A percentile compares a stretch with the other conserved stretches of the same genome.
phyloP scores from a whole-genome alignment of 1,139 yeast species.

The Suzukiozyma palmioleophila region DNA sequence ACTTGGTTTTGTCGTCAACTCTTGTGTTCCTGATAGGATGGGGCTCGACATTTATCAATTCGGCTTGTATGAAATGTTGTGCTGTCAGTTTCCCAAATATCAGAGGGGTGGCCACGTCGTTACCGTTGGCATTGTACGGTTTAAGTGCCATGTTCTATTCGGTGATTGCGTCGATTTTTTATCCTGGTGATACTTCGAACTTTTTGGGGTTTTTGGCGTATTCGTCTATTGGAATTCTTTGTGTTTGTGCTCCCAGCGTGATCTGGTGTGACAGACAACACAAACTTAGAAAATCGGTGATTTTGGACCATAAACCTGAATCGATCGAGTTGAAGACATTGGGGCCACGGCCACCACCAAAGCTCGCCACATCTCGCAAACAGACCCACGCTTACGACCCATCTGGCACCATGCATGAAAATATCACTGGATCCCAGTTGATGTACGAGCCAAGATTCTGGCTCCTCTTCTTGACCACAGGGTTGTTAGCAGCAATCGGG shows the following conservation, averaged over 20 bases:
- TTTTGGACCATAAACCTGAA: not conserved
- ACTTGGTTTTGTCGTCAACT: slow-evolving; percentile 30
- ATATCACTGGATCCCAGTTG: slow-evolving; percentile 20
- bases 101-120: slow-evolving; percentile 56
- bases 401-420: slow-evolving; percentile 7
- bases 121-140: slow-evolving; percentile 58
- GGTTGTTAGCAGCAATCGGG: slow-evolving; percentile 52
- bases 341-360: not conserved
- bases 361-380: not conserved
- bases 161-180: slow-evolving; percentile 42
- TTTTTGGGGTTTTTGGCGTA: slow-evolving; percentile 45
- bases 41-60: slow-evolving; percentile 52
- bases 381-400: slow-evolving; percentile 3
- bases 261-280: slow-evolving; percentile 40
- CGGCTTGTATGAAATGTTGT: slow-evolving; percentile 54
- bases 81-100: slow-evolving; percentile 53
- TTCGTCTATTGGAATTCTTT: slow-evolving; percentile 34
- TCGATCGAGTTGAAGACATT: not conserved
- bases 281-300: slow-evolving; percentile 9
- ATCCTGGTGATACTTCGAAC: slow-evolving; percentile 47
- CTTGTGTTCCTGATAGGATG: slow-evolving; percentile 44
- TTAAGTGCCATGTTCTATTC: slow-evolving; percentile 57
- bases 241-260: slow-evolving; percentile 45
- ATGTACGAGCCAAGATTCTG: slow-evolving; percentile 40
- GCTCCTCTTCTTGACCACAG: slow-evolving; percentile 44